Evolutionary conservation across 2,329 filamentous ascomycete species (phyloP).

Genomic region (Chaetoscypha palmicola): DNA sequence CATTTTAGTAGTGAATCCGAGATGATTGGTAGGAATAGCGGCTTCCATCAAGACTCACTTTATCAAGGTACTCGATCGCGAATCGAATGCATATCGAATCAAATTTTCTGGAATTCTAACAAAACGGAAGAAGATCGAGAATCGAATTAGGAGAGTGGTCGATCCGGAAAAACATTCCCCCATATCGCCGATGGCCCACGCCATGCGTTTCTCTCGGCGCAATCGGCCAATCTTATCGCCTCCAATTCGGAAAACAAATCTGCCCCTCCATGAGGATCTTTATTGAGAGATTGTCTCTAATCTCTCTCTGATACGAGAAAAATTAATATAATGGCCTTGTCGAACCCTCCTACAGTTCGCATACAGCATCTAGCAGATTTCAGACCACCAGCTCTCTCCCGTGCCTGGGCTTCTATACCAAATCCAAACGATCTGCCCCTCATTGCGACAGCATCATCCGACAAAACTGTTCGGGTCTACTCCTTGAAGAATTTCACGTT

Average conservation of each 20-base stretch:
- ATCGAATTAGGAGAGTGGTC: no score
- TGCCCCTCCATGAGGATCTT: conserved; percentile 4
- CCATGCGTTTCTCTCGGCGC: no score
- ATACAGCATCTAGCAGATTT: conserved; percentile 26
- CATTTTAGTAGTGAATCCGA: no score
- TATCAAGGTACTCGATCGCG: no score
- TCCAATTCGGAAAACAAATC: conserved; percentile 2
- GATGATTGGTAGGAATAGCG: no score
- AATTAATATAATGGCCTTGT: conserved; percentile 1
- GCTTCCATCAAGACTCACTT: no score
- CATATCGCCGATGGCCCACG: no score
- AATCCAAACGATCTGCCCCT: conserved; percentile 77
- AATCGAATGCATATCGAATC: no score
- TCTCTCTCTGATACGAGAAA: neutral
- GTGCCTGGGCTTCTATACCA: conserved; percentile 79
- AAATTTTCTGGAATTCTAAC: no score
- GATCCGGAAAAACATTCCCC: no score
- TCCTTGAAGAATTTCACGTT: conserved; percentile 74
- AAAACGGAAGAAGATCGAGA: no score
- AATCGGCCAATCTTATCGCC: conserved; percentile 3
- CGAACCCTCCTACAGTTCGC: neutral
- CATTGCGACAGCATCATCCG: conserved; percentile 78
- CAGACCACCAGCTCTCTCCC: conserved; percentile 50
- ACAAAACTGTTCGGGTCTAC: conserved; percentile 84
- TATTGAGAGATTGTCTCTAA: neutral